Evolutionary conservation across 73 alveolate genomes (phyloP).

Genomic region (Uronychia setigera): DNA sequence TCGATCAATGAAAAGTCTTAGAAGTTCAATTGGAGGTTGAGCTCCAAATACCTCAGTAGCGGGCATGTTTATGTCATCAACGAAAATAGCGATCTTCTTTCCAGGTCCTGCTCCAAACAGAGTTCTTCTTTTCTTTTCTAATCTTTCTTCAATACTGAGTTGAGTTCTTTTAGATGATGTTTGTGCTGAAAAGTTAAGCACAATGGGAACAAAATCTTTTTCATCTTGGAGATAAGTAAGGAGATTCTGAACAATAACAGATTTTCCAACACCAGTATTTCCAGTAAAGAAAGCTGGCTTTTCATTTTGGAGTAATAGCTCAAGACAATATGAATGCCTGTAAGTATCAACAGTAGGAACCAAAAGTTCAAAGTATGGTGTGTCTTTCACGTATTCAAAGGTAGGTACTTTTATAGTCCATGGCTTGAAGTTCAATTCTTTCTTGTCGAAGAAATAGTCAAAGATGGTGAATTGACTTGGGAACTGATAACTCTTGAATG

Average conservation of each 20-base stretch:
- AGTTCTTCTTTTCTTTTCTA: constrained; percentile 87
- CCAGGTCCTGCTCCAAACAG: constrained; percentile 86
- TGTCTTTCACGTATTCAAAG: constrained; percentile 56
- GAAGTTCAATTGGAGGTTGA: constrained; percentile 95
- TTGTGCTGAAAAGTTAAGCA: constrained; percentile 93
- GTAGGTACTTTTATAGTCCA: constrained; percentile 73
- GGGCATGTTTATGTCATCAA: constrained; percentile 98
- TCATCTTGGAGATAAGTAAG: constrained; percentile 70
- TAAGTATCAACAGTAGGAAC: constrained; percentile 98
- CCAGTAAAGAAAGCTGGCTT: constrained; percentile 93
- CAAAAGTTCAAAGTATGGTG: constrained; percentile 77
- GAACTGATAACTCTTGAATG: constrained; percentile 24
- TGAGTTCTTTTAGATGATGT: constrained; percentile 88
- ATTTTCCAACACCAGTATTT: constrained; percentile 96
- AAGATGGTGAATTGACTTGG: constrained; percentile 36
- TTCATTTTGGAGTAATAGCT: constrained; percentile 75
- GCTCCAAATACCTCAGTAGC: constrained; percentile 96
- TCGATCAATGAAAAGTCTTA: constrained; percentile 87
- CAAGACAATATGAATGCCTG: constrained; percentile 87
- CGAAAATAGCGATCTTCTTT: constrained; percentile 82
- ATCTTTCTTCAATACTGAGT: constrained; percentile 87
- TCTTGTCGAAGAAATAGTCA: constrained; percentile 47
- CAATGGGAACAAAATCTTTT: constrained; percentile 77
- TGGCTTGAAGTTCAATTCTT: constrained; percentile 50
- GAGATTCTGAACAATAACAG: constrained; percentile 84